Evolutionary conservation across 768 basidiomycete species (phyloP).

Genomic region (Asterophora parasitica): DNA sequence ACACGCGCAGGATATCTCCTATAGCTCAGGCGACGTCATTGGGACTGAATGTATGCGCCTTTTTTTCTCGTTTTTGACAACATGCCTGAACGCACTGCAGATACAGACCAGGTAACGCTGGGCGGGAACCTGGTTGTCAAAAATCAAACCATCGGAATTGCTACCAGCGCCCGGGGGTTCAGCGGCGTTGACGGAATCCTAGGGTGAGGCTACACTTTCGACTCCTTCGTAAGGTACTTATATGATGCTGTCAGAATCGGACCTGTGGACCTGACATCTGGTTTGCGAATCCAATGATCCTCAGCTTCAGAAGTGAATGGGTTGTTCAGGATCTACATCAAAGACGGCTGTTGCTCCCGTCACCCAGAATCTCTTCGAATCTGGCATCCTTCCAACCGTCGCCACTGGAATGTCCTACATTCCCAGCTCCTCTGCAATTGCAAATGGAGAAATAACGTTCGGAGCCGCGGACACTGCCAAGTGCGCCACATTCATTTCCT

Average conservation of each 20-base stretch:
- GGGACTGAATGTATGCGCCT: conserved; percentile 44
- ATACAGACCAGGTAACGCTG: conserved; percentile 44
- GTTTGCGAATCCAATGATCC: background rate
- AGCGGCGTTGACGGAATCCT: conserved; percentile 48
- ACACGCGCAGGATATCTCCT: conserved; percentile 39
- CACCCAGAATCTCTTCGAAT: conserved; percentile 49
- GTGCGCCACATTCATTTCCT: conserved; percentile 25
- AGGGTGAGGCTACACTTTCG: conserved; percentile 25
- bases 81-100: conserved; percentile 21
- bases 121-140: conserved; percentile 35
- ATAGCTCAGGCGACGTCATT: conserved; percentile 50
- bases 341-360: conserved; percentile 44
- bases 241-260: conserved; percentile 34
- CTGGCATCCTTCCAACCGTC: conserved; percentile 40
- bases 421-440: conserved; percentile 30
- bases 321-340: conserved; percentile 30
- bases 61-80: background rate
- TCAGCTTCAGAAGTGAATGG: too few species aligned
- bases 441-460: conserved; percentile 54
- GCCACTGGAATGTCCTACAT: conserved; percentile 49
- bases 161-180: conserved; percentile 39
- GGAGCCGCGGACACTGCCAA: conserved; percentile 46
- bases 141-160: conserved; percentile 46
- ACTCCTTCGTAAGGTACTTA: background rate
- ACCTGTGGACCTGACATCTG: conserved; percentile 38